These are phyloP conservation scores for Coniochaeta sp. DNA, from an alignment of 2,329 filamentous ascomycete species.

Conservation along the genomic window DNA sequence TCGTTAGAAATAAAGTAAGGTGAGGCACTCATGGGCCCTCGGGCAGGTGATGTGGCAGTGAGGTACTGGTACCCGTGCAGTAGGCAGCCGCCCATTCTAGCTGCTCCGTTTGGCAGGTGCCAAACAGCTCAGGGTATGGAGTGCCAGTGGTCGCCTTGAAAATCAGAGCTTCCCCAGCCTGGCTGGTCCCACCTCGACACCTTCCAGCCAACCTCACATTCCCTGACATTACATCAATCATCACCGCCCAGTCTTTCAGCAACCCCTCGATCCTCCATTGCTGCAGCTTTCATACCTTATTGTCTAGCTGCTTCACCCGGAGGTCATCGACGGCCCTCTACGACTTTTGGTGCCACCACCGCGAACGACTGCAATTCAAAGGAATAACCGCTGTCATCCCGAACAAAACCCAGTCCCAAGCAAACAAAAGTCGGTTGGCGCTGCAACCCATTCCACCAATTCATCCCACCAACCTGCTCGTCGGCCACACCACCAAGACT, in stretches of 20 bases:
- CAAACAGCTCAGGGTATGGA: slow-evolving; percentile 6
- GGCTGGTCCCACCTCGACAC: slow-evolving; percentile 1
- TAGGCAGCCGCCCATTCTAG: not conserved
- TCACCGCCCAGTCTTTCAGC: slow-evolving; percentile 1
- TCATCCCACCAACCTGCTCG: not conserved
- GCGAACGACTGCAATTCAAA: not conserved
- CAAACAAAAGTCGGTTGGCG: slow-evolving; percentile 1
- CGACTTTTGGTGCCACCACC: not conserved
- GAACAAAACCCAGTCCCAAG: not conserved
- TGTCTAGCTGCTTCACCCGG: not conserved
- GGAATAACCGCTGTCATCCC: not conserved
- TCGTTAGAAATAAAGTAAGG: not conserved
- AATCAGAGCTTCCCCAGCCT: slow-evolving; percentile 9
- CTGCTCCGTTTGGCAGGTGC: slow-evolving; percentile 2
- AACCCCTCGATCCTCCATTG: slow-evolving; percentile 6
- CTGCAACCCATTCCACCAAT: not conserved
- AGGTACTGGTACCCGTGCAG: too few species aligned
- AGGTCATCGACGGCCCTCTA: slow-evolving; percentile 4
- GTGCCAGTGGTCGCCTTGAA: slow-evolving; percentile 7
- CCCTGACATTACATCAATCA: slow-evolving; percentile 9
- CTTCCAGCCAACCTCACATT: slow-evolving; percentile 4
- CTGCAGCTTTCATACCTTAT: slow-evolving; percentile 1
- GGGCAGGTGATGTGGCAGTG: too few species aligned
- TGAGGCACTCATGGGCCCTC: not conserved
- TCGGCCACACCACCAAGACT: not conserved